phyloP scores from a whole-genome alignment of 352 stramenopile genomes.

The Globisporangium viniferum region DNA sequence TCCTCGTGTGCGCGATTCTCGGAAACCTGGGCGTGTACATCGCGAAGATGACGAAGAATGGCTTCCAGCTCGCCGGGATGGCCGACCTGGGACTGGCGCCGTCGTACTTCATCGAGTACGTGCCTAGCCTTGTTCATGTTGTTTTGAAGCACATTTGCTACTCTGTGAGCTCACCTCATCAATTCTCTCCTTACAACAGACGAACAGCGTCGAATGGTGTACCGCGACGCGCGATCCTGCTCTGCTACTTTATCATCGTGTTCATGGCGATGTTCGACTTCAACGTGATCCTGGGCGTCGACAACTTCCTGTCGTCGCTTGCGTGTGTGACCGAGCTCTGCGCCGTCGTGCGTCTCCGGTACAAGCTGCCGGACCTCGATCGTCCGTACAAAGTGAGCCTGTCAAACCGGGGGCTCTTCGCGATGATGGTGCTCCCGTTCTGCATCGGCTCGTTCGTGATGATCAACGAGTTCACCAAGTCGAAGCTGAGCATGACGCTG shows the following conservation, averaged over 20 bases:
- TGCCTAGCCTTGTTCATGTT: not conserved
- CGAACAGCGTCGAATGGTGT: constrained; percentile 38
- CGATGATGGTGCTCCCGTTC: constrained; percentile 51
- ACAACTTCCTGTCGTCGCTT: constrained; percentile 79
- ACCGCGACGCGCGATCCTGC: constrained; percentile 57
- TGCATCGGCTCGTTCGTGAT: constrained; percentile 70
- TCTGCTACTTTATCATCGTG: constrained; percentile 75
- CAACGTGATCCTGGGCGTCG: constrained; percentile 74
- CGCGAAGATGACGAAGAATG: constrained; percentile 81
- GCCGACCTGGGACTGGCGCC: constrained; percentile 74
- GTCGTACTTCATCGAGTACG: constrained; percentile 71
- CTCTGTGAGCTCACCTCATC: not conserved
- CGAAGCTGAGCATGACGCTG: constrained; percentile 49
- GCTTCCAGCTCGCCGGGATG: constrained; percentile 79
- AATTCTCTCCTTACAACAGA: constrained; percentile 31
- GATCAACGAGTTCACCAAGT: constrained; percentile 80
- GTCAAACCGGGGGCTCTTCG: constrained; percentile 42
- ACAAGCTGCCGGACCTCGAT: constrained; percentile 66
- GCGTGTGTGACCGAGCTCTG: constrained; percentile 72
- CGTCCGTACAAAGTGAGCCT: constrained; percentile 70
- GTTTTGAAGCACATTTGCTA: not conserved
- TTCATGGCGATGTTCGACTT: constrained; percentile 82
- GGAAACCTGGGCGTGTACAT: constrained; percentile 81
- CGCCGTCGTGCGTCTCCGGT: constrained; percentile 70
- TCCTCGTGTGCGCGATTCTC: constrained; percentile 75